A percentile compares a stretch with the other conserved stretches of the same genome.
These are phyloP conservation scores for Diplogelasinospora grovesii DNA, from an alignment of 495 filamentous ascomycete species.

Conservation along the genomic window DNA sequence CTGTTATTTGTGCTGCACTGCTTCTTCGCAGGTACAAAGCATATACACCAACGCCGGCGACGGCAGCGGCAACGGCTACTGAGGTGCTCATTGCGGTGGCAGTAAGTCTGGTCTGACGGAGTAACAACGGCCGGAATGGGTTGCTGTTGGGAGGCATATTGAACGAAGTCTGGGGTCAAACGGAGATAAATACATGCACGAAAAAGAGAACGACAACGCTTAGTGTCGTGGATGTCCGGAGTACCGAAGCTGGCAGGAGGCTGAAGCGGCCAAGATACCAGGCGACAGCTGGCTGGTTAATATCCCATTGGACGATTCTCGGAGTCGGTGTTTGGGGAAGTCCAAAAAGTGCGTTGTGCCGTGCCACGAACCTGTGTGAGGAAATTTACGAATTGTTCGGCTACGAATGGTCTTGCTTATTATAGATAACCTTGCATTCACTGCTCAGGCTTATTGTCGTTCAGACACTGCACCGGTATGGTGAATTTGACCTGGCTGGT, in stretches of 20 bases:
- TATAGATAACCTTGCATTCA: no score
- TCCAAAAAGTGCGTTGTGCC: no score
- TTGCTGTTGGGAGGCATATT: constrained; percentile 10
- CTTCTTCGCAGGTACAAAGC: constrained; percentile 16
- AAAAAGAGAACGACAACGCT: background rate
- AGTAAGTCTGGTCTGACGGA: constrained; percentile 10
- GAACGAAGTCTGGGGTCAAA: background rate
- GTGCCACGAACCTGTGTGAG: no score
- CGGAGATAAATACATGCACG: constrained; percentile 1
- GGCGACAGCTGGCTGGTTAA: constrained; percentile 10
- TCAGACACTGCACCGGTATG: no score
- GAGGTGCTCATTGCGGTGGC: constrained; percentile 22
- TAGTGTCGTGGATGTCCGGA: constrained; percentile 14
- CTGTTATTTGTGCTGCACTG: constrained; percentile 4
- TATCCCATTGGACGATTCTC: constrained; percentile 6
- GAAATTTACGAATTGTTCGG: no score
- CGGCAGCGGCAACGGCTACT: constrained; percentile 21
- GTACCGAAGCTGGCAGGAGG: constrained; percentile 16
- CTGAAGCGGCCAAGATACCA: background rate
- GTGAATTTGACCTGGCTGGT: no score
- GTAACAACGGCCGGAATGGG: constrained; percentile 4
- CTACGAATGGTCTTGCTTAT: constrained; percentile 18
- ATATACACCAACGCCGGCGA: constrained; percentile 22
- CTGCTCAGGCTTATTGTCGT: no score
- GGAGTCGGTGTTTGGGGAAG: constrained; percentile 27